Conservation (phyloP, 2,329 filamentous ascomycete genomes). For the Dactylellina drechsleri region DNA sequence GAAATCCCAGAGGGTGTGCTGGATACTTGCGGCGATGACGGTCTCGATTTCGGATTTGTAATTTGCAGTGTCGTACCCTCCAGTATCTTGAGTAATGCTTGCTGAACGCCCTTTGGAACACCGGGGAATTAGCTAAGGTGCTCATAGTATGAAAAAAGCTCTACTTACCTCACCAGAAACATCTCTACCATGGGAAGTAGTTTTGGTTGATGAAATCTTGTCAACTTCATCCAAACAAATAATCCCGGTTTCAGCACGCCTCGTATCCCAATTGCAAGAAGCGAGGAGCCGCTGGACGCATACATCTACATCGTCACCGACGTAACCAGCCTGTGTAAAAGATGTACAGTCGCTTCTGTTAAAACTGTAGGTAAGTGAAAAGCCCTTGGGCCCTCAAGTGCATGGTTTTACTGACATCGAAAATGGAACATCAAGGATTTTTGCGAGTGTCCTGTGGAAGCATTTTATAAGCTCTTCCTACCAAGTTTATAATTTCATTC, state of each 20-base stretch:
- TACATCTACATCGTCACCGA: constrained; percentile 96
- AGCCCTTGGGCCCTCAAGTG: background rate
- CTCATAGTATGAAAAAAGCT: background rate
- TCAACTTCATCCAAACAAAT: constrained; percentile 97
- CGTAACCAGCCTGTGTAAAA: constrained; percentile 95
- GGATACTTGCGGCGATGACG: constrained; percentile 65
- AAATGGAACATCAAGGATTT: constrained; percentile 85
- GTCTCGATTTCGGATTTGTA: constrained; percentile 69
- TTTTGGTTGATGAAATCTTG: constrained; percentile 90
- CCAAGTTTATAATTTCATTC: background rate
- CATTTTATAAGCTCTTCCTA: too few relatives aligned
- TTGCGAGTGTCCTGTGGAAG: constrained; percentile 73
- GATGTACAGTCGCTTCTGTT: constrained; percentile 78
- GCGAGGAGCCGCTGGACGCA: constrained; percentile 91
- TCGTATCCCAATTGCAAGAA: constrained; percentile 74
- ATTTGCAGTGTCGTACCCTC: constrained; percentile 94
- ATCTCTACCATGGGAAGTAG: constrained; percentile 82
- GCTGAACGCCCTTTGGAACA: constrained; percentile 77
- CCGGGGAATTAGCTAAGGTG: background rate
- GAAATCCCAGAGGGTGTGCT: constrained; percentile 61
- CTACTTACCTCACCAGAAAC: constrained; percentile 78
- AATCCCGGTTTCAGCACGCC: constrained; percentile 77
- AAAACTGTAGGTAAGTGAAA: background rate
- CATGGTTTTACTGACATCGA: constrained; percentile 56
- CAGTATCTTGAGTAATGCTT: constrained; percentile 92